Evolutionary conservation across 2,329 filamentous ascomycete species (phyloP), one percentile per base, ranked within the genome.

Genomic region (Trichoderma atrobrunneum): DNA sequence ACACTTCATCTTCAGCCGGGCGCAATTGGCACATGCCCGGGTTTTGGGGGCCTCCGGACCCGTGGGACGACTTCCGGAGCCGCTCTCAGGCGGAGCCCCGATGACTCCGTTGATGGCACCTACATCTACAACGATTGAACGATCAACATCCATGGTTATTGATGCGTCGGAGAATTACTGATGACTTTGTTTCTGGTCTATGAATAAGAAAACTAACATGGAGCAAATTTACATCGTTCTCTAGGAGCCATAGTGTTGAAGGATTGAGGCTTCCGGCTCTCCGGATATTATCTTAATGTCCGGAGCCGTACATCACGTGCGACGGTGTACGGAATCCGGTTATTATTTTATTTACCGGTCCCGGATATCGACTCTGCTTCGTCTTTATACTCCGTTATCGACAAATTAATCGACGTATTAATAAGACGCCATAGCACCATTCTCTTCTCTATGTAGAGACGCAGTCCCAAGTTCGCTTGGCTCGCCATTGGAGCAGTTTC

Each of bases 1-100:
- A 62, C 81, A 82, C 61, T 79, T 81, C 74, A 81, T 82, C 75
- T 82, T 82, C 12, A 81, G 74, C 26, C 78, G 76, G 32, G 79
- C 81, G 72, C 81, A 82, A 39, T 76, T 80, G 14, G 71, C 74
- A 69, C 80, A 82, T 7, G 81, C 81, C 65, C 81, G 78, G 59
- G 64, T 72, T 36, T 72, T 72, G 36, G 28, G 18, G 16, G 24
- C 48, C 70, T 68, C 70, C 63, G 63, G 28, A 30, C 18, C 34
- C 30, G 34, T 54, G 26, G 32, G 61, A 24, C 54, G 54, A 60
- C 24, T 36, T n/a, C 62, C 70, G 62, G 62, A 7, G 39, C 59
- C 43, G 51, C 34, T 30, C 12, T 39, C 39, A 30, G 34, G 32
- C 32, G 69, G 39, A 54, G 56, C 26, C 30, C 36, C 62, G 56